Evolutionary conservation across 495 filamentous ascomycete species (phyloP).

Genomic region (Friedmanniomyces endolithicus): DNA sequence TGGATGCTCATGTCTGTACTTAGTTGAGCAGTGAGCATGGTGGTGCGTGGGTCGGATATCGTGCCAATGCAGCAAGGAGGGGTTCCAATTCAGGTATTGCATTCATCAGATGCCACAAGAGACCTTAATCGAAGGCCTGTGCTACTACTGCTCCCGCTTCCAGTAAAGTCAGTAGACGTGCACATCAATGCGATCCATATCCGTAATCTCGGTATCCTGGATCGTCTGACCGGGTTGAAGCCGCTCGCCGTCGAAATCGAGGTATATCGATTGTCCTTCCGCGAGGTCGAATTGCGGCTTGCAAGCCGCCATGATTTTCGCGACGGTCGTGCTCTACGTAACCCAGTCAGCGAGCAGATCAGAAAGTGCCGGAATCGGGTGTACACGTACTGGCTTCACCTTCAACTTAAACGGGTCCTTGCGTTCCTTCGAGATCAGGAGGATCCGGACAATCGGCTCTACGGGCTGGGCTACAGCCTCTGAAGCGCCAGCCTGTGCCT

Average conservation of each 20-base stretch:
- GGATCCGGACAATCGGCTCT: conserved; percentile 36
- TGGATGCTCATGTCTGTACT: background rate
- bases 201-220: conserved; percentile 58
- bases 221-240: conserved; percentile 50
- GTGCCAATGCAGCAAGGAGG: background rate
- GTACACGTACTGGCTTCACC: conserved; percentile 38
- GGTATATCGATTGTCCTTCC: conserved; percentile 41
- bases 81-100: background rate
- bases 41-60: background rate
- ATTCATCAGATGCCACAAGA: no score
- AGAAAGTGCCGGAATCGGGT: no score
- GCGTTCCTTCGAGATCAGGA: conserved; percentile 45
- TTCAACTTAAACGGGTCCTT: conserved; percentile 44
- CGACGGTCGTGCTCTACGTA: conserved; percentile 40
- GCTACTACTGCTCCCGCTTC: background rate
- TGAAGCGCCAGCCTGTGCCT: conserved; percentile 24
- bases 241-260: conserved; percentile 72
- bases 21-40: background rate
- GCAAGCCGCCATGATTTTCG: conserved; percentile 43
- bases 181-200: conserved; percentile 70
- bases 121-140: background rate
- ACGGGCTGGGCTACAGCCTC: conserved; percentile 19
- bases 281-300: conserved; percentile 35
- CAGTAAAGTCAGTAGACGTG: conserved; percentile 43
- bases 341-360: background rate